phyloP scores from a whole-genome alignment of 176 grass and related monocot species.

The Cenchrus fungigraminus region DNA sequence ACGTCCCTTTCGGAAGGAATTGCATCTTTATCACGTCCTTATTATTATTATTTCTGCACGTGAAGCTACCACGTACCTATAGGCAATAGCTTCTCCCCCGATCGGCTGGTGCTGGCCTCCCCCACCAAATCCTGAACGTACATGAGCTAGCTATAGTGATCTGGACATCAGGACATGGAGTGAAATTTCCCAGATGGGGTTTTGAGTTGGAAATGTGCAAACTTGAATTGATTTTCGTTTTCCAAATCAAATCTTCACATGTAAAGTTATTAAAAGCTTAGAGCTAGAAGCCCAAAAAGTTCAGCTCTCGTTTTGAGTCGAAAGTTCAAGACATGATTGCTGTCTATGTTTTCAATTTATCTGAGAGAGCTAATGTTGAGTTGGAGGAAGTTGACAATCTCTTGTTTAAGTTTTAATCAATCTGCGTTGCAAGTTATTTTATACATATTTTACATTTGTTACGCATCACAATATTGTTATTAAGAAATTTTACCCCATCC shows the following conservation, averaged over 20 bases:
- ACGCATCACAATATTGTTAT: too few species aligned
- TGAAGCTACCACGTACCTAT: conserved; percentile 9
- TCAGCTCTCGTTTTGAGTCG: too few species aligned
- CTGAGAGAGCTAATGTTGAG: neutral
- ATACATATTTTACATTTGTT: neutral
- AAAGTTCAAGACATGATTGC: too few species aligned
- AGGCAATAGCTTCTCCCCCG: neutral
- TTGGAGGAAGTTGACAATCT: neutral
- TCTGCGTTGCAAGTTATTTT: neutral
- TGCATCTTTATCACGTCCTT: neutral
- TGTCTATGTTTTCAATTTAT: too few species aligned
- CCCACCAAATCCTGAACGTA: conserved; percentile 13
- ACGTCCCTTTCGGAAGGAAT: neutral
- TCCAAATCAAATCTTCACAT: neutral
- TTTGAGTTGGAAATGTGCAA: neutral
- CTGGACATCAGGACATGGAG: neutral
- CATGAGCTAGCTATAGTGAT: neutral
- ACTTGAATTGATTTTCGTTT: neutral
- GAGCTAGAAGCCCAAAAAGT: neutral
- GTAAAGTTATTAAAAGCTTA: neutral
- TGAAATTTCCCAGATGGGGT: neutral
- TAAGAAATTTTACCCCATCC: neutral
- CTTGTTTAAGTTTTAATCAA: neutral
- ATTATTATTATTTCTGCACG: neutral
- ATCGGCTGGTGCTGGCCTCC: neutral